These are phyloP conservation scores for Hymenoscyphus fructigenus DNA, from an alignment of 2,329 filamentous ascomycete species.

Conservation along the genomic window DNA sequence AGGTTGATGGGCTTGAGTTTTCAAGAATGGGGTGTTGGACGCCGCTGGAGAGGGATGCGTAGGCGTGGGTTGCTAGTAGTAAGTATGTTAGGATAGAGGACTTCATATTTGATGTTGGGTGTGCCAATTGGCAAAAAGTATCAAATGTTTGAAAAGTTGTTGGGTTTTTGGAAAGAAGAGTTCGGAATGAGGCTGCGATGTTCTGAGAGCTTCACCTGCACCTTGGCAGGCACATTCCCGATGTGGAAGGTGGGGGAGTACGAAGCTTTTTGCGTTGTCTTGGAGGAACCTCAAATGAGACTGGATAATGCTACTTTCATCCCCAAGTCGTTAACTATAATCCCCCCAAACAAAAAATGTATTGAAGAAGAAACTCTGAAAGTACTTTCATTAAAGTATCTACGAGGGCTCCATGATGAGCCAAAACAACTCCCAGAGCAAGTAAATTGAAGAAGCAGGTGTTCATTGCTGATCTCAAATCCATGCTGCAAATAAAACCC, in stretches of 20 bases:
- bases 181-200: neutral
- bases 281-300: too few species aligned
- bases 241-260: neutral
- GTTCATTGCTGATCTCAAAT: neutral
- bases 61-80: constrained; percentile 3
- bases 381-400: neutral
- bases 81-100: neutral
- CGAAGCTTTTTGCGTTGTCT: neutral
- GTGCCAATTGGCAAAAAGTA: constrained; percentile 3
- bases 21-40: constrained; percentile 19
- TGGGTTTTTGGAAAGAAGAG: neutral
- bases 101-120: constrained; percentile 2
- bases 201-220: neutral
- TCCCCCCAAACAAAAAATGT: neutral
- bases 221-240: neutral
- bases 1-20: constrained; percentile 7
- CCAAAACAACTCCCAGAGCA: neutral
- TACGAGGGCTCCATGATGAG: neutral
- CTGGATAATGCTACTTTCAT: too few species aligned
- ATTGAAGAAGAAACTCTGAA: neutral
- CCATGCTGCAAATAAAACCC: neutral
- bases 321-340: too few species aligned
- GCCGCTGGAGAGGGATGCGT: neutral
- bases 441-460: neutral
- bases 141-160: neutral